Base-by-base conservation (phyloP, 2,329 filamentous ascomycete species). In the Talaromyces amestolkiae region DNA sequence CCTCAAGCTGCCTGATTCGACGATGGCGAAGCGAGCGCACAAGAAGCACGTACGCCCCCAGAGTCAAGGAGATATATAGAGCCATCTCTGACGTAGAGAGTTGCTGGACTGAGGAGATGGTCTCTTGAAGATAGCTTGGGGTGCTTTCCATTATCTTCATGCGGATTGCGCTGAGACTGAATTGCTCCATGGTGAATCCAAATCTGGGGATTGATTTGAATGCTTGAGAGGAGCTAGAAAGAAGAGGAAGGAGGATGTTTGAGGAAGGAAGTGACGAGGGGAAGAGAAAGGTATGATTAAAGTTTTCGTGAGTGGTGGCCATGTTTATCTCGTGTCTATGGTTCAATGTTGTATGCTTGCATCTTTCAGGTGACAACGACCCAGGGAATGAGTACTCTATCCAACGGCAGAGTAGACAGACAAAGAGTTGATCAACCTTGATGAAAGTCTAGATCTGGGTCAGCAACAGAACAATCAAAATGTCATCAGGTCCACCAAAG, bases 1-100 rank as follows among this genome's bases (percentile, higher is more conserved):
- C 70, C 41, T 80, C 74, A 54, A 82, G 74, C 27, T 70, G 71
- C 66, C 78, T 72, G n/a, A 80, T 68, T 15, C 72, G 69, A 8
- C 69, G 74, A 59, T 74, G 77, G 2, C 76, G 75, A 31, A 78
- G 70, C 24, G 70, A 63, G 3, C 69, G 70, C 15, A 71, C 69
- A 19, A 77, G 60, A 33, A 58, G 51, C 43, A 66, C 15, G 19
- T 66, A 66, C 31, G 37, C 22, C 33, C 22, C 39, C 15, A 45
- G 11, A n/a, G 24, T 27, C 17, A 59, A 11, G 13, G n/a, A 33
- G 24, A 27, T 11, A 11, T 19, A 45, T 17, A 59, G 22, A 0
- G 56, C 35, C 13, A 59, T 22, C 56, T 59, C 15, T 27, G 15
- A 43, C 8, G 37, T 31, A 22, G 39, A 59, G 37, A 45, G 37